Evolutionary conservation across 352 stramenopile genomes (phyloP).

Genomic region (Globisporangium paroecandrum): DNA sequence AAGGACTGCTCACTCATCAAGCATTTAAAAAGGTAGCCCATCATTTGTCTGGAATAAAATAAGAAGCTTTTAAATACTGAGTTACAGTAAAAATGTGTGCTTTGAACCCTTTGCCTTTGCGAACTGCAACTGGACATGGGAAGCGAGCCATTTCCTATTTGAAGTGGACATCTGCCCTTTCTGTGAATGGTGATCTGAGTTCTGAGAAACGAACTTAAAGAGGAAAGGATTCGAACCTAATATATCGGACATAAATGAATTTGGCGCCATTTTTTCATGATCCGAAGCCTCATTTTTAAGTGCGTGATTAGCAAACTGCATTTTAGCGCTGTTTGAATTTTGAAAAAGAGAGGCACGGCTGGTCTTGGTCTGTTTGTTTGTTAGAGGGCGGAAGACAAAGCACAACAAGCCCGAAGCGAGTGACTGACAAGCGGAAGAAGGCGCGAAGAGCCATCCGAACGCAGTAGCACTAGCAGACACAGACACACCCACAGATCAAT

Average conservation of each 20-base stretch:
- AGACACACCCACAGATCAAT: neutral
- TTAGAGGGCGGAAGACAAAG: neutral
- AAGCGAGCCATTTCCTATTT: neutral
- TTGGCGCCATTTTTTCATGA: neutral
- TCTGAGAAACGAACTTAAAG: neutral
- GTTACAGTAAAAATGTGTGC: neutral
- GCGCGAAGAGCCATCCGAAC: neutral
- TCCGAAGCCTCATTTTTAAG: neutral
- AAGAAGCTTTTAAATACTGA: neutral
- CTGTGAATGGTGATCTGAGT: neutral
- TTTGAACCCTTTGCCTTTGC: neutral
- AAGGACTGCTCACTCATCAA: neutral
- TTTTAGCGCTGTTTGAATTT: conserved; percentile 8
- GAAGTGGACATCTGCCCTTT: neutral
- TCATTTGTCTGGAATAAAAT: neutral
- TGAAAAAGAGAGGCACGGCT: neutral
- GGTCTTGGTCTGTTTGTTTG: too few species aligned
- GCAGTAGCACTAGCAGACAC: neutral
- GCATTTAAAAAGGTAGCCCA: neutral
- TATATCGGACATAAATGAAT: neutral
- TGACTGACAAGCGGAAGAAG: neutral
- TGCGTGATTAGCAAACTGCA: too few species aligned
- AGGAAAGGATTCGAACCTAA: neutral
- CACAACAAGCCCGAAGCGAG: neutral
- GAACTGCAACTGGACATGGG: neutral